Evolutionary conservation across 108 stramenopile species (phyloP).

Genomic region (Aurantiochytrium sp.): DNA sequence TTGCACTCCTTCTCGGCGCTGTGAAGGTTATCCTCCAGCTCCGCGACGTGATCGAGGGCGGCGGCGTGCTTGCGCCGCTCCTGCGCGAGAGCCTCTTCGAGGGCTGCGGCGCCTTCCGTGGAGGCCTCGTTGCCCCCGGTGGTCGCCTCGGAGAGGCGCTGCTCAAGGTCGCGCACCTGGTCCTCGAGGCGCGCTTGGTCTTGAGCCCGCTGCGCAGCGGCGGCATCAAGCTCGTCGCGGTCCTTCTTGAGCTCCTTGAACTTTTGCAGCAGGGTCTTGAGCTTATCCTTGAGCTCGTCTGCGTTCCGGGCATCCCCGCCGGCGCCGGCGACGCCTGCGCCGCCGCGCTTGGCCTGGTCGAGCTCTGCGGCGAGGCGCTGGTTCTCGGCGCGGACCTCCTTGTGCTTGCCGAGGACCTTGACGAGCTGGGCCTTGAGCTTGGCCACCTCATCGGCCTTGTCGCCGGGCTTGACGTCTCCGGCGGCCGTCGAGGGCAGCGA

Average conservation of each 20-base stretch:
- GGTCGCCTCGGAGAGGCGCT: background rate
- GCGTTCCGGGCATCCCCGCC: background rate
- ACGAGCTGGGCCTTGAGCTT: constrained; percentile 21
- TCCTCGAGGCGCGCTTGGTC: background rate
- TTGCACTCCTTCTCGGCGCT: background rate
- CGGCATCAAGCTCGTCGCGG: background rate
- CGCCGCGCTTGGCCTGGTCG: background rate
- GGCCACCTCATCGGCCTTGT: background rate
- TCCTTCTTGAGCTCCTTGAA: constrained; percentile 8
- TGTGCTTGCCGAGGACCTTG: background rate
- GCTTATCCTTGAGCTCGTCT: background rate
- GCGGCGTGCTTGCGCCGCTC: background rate
- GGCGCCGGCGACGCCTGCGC: background rate
- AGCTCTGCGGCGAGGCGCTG: background rate
- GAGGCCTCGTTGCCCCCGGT: background rate
- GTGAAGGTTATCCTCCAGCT: background rate
- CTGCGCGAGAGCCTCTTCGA: background rate
- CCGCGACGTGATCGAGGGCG: background rate
- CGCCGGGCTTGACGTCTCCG: background rate
- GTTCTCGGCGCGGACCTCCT: background rate
- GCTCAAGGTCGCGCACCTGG: background rate
- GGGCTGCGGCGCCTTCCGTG: background rate
- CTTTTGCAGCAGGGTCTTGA: background rate
- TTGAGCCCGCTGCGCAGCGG: background rate
- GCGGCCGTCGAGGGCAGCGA: background rate